A percentile compares a stretch with the other conserved stretches of the same genome.
These are phyloP conservation scores for Hanseniaspora lachancei DNA, from an alignment of 805 yeast genomes.

Conservation along the genomic window DNA sequence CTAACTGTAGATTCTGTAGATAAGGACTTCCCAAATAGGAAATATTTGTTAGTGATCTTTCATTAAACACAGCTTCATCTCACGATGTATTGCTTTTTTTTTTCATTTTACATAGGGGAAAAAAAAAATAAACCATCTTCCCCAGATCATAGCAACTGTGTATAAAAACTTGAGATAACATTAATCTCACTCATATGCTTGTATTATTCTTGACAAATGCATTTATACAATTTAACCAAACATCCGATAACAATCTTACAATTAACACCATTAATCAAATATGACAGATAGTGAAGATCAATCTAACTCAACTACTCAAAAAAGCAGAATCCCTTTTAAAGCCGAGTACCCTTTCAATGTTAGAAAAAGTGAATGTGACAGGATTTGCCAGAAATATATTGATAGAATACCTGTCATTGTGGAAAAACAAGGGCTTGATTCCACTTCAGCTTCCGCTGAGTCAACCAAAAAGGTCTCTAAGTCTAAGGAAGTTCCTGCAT, in stretches of 20 bases:
- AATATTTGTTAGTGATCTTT: neutral
- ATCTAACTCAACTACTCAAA: neutral
- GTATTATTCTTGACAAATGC: too few relatives aligned
- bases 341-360: constrained; percentile 84
- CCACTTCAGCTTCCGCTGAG: neutral
- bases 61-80: neutral
- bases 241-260: too few relatives aligned
- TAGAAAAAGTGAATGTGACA: constrained; percentile 86
- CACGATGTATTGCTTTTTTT: neutral
- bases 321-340: constrained; percentile 25
- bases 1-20: neutral
- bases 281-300: neutral
- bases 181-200: too few relatives aligned
- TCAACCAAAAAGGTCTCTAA: neutral
- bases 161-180: too few relatives aligned
- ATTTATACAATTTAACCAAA: too few relatives aligned
- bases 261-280: too few relatives aligned
- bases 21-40: neutral
- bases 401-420: constrained; percentile 94
- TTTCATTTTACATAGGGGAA: neutral
- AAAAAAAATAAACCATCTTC: too few relatives aligned
- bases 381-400: constrained; percentile 75
- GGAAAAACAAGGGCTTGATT: constrained; percentile 76
- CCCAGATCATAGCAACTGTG: too few relatives aligned
- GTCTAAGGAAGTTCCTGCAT: constrained; percentile 64